These are phyloP conservation scores for Vitis rotundifolia DNA, from an alignment of 164 flowering plant genomes.

Conservation along the genomic window DNA sequence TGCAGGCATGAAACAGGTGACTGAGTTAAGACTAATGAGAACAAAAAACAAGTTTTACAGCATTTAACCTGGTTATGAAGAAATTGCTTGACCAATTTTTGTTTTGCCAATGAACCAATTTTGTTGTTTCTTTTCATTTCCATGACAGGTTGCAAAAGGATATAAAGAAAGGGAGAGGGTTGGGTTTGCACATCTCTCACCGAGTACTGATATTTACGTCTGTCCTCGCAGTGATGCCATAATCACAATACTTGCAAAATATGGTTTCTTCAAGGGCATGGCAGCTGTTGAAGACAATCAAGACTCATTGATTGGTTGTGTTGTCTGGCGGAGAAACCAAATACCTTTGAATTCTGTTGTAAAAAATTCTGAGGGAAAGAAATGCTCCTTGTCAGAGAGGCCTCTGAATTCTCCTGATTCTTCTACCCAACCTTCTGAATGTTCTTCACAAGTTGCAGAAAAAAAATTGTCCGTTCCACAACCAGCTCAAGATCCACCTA, in stretches of 20 bases:
- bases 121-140: conserved; percentile 1
- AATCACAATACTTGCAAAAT: conserved; percentile 56
- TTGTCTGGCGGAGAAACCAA: conserved; percentile 56
- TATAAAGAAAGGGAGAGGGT: conserved; percentile 45
- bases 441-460: neutral
- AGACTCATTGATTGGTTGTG: conserved; percentile 55
- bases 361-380: conserved; percentile 26
- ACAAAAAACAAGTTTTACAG: neutral
- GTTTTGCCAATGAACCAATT: neutral
- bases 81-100: neutral
- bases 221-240: conserved; percentile 58
- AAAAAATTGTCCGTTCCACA: conserved; percentile 7
- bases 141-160: conserved; percentile 43
- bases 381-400: conserved; percentile 7
- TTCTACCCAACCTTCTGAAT: neutral
- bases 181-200: conserved; percentile 48
- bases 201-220: conserved; percentile 50
- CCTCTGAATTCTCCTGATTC: conserved; percentile 20
- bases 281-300: conserved; percentile 44
- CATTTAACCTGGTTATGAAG: neutral
- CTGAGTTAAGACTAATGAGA: neutral
- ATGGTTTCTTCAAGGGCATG: conserved; percentile 68
- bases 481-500: conserved; percentile 8
- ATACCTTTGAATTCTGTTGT: conserved; percentile 19
- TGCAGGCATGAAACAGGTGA: conserved; percentile 58